These are phyloP conservation scores for Apium graveolens DNA, from an alignment of 129 eudicot genomes.

Conservation along the genomic window DNA sequence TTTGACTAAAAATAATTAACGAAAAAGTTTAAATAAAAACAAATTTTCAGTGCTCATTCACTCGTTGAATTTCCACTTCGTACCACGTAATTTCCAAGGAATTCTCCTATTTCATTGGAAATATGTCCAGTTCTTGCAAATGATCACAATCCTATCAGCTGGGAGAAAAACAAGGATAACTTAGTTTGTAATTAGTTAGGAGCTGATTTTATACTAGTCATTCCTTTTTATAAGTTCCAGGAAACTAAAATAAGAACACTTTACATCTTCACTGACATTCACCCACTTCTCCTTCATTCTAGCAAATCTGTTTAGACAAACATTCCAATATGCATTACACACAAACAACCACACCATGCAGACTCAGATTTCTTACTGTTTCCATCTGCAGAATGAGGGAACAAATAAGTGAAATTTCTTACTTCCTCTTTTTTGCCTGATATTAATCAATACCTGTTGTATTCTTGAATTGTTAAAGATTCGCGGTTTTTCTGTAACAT, in stretches of 20 bases:
- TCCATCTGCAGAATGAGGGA: conserved; percentile 5
- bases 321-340: conserved; percentile 15
- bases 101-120: background rate
- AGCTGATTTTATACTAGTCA: background rate
- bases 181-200: background rate
- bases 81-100: conserved; percentile 1
- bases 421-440: background rate
- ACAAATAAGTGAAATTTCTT: background rate
- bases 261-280: conserved; percentile 9
- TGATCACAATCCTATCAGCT: background rate
- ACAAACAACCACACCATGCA: conserved; percentile 15
- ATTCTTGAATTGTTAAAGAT: background rate
- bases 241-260: conserved; percentile 4
- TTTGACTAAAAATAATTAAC: too few species aligned
- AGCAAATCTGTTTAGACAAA: conserved; percentile 32
- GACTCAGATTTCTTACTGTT: conserved; percentile 9
- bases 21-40: too few species aligned
- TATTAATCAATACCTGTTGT: background rate
- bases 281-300: conserved; percentile 30
- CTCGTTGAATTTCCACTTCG: background rate
- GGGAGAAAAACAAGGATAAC: background rate
- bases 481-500: background rate
- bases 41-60: background rate
- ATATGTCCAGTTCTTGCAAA: background rate
- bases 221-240: background rate